Percentiles rank a stretch among this genome's conserved stretches.
phyloP scores from a whole-genome alignment of 495 filamentous ascomycete genomes.

The Glutinoglossum americanum region DNA sequence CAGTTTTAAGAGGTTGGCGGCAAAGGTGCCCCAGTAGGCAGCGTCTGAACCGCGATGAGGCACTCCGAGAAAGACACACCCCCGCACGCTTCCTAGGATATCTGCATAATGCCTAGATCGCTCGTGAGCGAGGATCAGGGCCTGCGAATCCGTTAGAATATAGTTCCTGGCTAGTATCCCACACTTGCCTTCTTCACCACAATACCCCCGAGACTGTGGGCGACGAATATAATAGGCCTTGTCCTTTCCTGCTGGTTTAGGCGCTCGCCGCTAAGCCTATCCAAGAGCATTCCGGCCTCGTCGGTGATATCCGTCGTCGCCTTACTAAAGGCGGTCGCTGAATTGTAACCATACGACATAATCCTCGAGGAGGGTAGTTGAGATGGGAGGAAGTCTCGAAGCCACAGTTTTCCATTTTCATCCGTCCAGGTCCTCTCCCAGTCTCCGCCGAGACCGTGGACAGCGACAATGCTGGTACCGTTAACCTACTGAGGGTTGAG shows the following conservation, averaged over 20 bases:
- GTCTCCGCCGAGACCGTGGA: slow-evolving; percentile 15
- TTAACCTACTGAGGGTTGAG: background rate
- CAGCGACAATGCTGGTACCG: slow-evolving; percentile 12
- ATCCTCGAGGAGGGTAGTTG: slow-evolving; percentile 1
- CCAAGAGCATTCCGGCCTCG: slow-evolving; percentile 2
- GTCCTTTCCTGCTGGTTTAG: background rate
- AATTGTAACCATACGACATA: slow-evolving; percentile 12
- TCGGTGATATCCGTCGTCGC: slow-evolving; percentile 3
- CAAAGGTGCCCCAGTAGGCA: slow-evolving; percentile 43
- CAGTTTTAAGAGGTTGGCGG: background rate
- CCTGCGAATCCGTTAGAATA: background rate
- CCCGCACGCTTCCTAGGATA: slow-evolving; percentile 22
- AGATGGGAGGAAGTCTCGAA: slow-evolving; percentile 12
- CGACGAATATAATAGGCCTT: slow-evolving; percentile 65
- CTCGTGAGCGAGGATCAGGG: slow-evolving; percentile 5
- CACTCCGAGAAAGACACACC: slow-evolving; percentile 70
- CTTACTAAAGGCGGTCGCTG: slow-evolving; percentile 7
- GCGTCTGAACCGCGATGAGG: slow-evolving; percentile 61
- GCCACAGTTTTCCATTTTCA: slow-evolving; percentile 9
- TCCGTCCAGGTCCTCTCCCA: slow-evolving; percentile 12
- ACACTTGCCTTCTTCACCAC: slow-evolving; percentile 35
- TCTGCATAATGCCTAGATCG: background rate
- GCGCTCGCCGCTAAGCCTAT: background rate
- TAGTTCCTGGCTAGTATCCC: too few species aligned
- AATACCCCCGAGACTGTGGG: slow-evolving; percentile 64